phyloP scores from a whole-genome alignment of 2,329 filamentous ascomycete species.

The Cladosporium austrohemisphaericum region DNA sequence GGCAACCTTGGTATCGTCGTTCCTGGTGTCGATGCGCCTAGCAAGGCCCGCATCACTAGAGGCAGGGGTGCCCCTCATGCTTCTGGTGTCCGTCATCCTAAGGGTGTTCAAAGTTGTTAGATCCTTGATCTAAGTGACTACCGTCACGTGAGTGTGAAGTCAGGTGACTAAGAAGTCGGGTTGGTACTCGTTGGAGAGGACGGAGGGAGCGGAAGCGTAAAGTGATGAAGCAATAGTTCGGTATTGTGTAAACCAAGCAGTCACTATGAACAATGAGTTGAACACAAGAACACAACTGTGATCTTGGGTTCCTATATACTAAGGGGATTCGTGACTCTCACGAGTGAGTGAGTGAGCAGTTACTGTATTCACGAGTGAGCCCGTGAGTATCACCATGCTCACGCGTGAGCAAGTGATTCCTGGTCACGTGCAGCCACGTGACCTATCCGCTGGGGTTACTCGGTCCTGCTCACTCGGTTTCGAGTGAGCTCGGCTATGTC shows the following conservation, averaged over 20 bases:
- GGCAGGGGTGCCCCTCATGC: too few species aligned
- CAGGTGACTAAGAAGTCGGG: background rate
- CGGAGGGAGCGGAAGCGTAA: background rate
- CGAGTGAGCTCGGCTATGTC: too few species aligned
- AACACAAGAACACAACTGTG: background rate
- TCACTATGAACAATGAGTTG: conserved; percentile 4
- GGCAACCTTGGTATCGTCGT: background rate
- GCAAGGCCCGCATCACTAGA: background rate
- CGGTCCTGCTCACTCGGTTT: too few species aligned
- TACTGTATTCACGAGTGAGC: too few species aligned
- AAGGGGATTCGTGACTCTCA: too few species aligned
- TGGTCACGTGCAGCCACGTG: too few species aligned
- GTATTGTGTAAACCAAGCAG: background rate
- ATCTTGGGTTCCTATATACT: conserved; percentile 3
- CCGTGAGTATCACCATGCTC: too few species aligned
- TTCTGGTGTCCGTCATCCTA: background rate
- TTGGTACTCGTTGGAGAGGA: background rate
- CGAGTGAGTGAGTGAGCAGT: too few species aligned
- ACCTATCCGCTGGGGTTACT: too few species aligned
- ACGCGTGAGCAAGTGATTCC: too few species aligned
- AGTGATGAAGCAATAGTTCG: background rate
- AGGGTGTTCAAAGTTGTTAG: conserved; percentile 3
- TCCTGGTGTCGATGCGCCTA: background rate
- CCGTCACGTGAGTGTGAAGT: background rate
- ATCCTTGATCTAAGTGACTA: background rate